A percentile compares a stretch with the other conserved stretches of the same genome.
Conservation (phyloP, 1,139 yeast species). For the Hyphopichia burtonii region DNA sequence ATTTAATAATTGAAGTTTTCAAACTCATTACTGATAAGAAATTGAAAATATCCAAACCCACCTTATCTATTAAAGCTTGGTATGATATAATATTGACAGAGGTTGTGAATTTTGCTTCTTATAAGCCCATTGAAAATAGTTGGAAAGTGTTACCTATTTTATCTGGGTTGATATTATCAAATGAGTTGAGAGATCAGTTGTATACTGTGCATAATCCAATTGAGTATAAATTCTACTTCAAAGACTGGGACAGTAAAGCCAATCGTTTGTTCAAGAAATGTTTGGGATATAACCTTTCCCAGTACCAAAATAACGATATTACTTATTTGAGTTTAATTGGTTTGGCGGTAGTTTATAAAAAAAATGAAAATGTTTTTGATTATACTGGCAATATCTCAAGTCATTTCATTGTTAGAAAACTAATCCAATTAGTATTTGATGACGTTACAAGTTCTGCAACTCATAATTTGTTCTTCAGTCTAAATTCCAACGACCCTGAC, state of each 20-base stretch:
- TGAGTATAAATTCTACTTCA: conserved; percentile 34
- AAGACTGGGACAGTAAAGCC: conserved; percentile 29
- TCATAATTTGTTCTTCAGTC: conserved; percentile 19
- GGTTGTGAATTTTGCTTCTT: conserved; percentile 30
- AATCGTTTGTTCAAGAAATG: conserved; percentile 21
- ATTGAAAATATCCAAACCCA: conserved; percentile 58
- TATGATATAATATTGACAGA: conserved; percentile 43
- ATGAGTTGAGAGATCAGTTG: conserved; percentile 34
- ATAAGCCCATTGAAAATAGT: conserved; percentile 28
- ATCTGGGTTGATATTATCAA: conserved; percentile 52
- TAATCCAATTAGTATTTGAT: conserved; percentile 9
- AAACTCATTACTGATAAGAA: conserved; percentile 52
- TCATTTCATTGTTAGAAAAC: conserved; percentile 18
- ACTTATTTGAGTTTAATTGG: conserved; percentile 32
- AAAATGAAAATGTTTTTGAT: conserved; percentile 18
- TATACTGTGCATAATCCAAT: conserved; percentile 25
- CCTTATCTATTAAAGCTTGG: conserved; percentile 53
- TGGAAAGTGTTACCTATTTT: conserved; percentile 62
- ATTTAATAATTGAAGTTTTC: conserved; percentile 49
- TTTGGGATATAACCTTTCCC: conserved; percentile 25
- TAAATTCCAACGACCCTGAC: conserved; percentile 9
- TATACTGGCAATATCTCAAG: conserved; percentile 26
- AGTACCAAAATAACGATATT: conserved; percentile 21
- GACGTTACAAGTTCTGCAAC: conserved; percentile 5
- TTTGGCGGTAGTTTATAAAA: conserved; percentile 29